Base-by-base conservation (phyloP, 2,329 filamentous ascomycete species). In the Diaporthe longicolla region DNA sequence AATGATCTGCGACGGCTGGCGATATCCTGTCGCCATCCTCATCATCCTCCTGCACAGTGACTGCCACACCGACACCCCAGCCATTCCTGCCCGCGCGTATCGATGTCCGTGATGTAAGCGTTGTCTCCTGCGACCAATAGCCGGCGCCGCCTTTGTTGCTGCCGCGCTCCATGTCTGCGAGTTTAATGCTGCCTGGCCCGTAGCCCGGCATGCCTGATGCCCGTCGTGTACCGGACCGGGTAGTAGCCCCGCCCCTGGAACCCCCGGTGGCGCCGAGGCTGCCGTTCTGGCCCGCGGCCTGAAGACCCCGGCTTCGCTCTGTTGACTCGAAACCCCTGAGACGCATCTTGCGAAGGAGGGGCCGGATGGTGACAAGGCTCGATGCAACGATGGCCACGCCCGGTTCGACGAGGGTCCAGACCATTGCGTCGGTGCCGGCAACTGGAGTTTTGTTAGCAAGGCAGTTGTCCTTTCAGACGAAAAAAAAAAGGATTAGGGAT, bases 331-430 rank as follows among this genome's bases (percentile, higher is more conserved):
- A 89, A 9, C 87, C 88, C 29, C 77, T 83, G 17, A 89, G 79
- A 75, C 81, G 84, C 81, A 85, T 82, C n/a, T 82, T 81, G 48
- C 87, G 86, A 48, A 90, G 84, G 0, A 90, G 83, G 5, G 88
- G 88, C 3, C 88, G 86, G 43, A 90, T 87, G 7, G 88, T 90
- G 29, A 87, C 87, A 15, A 90, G 81, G 74, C 87, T 89, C 2
- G 88, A 85, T 17, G 88, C 88, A 35, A 87, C 79, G 59, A 90
- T 90, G 74, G 88, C 88, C 29, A 90, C 85, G 8, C 87, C 88
- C 1, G 88, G 88, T 77, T 90, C 88, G 70, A 90, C 82, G n/a
- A 90, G 80, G 13, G 87, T 89, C 88, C 88, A 90, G 9, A 89
- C 83, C 84, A 88, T 87, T 48, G 87, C 84, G 74, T 88, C 82